Conservation (phyloP, 805 yeast genomes). For the Saccharomycopsis fibuligera region DNA sequence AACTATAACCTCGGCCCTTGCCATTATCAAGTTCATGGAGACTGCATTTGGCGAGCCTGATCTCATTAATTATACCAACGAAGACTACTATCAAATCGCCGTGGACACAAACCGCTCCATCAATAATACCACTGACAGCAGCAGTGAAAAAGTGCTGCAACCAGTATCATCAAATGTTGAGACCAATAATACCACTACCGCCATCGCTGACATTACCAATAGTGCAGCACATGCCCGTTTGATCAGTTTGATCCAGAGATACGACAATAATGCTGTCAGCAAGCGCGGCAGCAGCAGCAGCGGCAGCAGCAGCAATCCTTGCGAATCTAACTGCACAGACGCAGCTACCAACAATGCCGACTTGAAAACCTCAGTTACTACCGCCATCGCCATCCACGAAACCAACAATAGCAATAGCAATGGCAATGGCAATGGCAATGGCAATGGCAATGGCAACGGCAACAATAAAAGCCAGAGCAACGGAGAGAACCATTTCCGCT, state of each 20-base stretch:
- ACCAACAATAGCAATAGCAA: not conserved
- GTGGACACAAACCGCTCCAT: not conserved
- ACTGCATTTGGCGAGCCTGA: conserved; percentile 13
- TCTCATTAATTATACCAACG: not conserved
- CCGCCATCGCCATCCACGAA: not conserved
- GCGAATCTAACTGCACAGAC: not conserved
- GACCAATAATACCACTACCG: too few relatives aligned
- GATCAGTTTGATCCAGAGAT: too few relatives aligned
- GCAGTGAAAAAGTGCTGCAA: too few relatives aligned
- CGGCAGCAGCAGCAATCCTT: not conserved
- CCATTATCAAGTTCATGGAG: conserved; percentile 15
- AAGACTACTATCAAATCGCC: conserved; percentile 3
- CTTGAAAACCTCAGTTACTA: not conserved
- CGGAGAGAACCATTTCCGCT: too few relatives aligned
- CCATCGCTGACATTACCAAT: too few relatives aligned
- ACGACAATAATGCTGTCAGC: not conserved
- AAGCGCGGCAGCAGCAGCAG: not conserved
- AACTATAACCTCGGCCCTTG: conserved; percentile 12
- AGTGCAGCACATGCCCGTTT: too few relatives aligned
- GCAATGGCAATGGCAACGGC: too few relatives aligned
- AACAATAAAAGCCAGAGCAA: too few relatives aligned
- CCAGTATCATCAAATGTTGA: too few relatives aligned
- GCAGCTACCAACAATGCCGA: too few relatives aligned
- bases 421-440: not conserved
- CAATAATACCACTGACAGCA: not conserved